Evolutionary conservation across 306 rosid genomes (phyloP), one percentile per base, ranked within the genome.

Genomic region (Canavalia gladiata): DNA sequence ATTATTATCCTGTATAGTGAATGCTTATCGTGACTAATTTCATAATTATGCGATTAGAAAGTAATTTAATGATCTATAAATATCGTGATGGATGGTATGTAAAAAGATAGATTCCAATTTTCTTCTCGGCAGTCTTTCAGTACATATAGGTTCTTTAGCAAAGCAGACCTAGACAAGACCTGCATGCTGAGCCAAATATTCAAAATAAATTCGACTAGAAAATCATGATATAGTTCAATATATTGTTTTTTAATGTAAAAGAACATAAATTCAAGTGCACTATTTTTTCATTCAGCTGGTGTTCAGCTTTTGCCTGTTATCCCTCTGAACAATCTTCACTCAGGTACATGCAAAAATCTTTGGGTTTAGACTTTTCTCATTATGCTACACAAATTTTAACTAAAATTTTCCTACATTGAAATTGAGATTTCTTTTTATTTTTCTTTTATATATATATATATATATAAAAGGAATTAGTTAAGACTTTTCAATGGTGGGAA

Each of bases 81-180:
- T 50, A 79, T 73, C 76, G 82, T 78, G 83, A 77, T 91, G 91
- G 91, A 29, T 60, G 57, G 34, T 31, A 43, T 29, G n/a, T 68
- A 65, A 56, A 83, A 88, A 82, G 83, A 59, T 73, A 85, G 91
- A 92, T 90, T 91, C 94, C 81, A 74, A 81, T 73, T 84, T 84
- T 84, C 87, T 86, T 85, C 76, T 54, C 78, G 81, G 45, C 83
- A 77, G 83, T 73, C 94, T 84, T 90, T 88, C 59, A 85, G 84
- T 70, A 70, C 58, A 82, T 70, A 83, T 70, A 83, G 84, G 86
- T 70, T 89, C 92, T 81, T 89, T 89, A 64, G 50, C 80, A 90
- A 89, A 92, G 92, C 60, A 88, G 71, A 56, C 83, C 89, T 79
- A 83, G 71, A 4, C 79, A 86, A 34, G 88, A 58, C 83, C 64